These are phyloP conservation scores for Debaryomyces sp. DNA, from an alignment of 1,139 yeast genomes.

Conservation along the genomic window DNA sequence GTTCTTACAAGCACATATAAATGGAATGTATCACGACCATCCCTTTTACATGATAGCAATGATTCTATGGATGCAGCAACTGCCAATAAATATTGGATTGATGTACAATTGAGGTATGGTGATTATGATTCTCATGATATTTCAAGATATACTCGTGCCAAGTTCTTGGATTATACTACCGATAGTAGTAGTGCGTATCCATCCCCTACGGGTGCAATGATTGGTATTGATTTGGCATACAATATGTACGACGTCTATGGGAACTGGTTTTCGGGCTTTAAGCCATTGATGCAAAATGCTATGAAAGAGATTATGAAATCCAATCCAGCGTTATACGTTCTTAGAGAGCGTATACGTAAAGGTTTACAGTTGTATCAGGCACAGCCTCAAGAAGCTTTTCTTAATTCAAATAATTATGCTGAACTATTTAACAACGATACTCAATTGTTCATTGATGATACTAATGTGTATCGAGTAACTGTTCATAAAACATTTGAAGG, in stretches of 20 bases:
- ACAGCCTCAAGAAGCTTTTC: conserved; percentile 89
- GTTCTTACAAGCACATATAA: conserved; percentile 72
- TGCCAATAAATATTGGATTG: conserved; percentile 88
- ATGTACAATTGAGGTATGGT: conserved; percentile 93
- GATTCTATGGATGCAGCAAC: conserved; percentile 54
- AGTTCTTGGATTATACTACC: conserved; percentile 88
- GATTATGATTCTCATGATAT: conserved; percentile 98
- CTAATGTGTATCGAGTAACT: conserved; percentile 91
- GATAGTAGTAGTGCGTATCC: conserved; percentile 89
- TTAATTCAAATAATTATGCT: conserved; percentile 86
- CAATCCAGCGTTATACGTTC: conserved; percentile 89
- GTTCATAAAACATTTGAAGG: conserved; percentile 94
- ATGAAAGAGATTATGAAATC: conserved; percentile 94
- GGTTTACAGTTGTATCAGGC: conserved; percentile 93
- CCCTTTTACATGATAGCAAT: conserved; percentile 66
- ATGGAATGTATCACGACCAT: conserved; percentile 88
- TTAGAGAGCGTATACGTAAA: conserved; percentile 91
- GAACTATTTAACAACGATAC: conserved; percentile 85
- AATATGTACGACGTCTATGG: conserved; percentile 97
- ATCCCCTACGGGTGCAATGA: conserved; percentile 87
- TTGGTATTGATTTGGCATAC: conserved; percentile 92
- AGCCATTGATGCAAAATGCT: conserved; percentile 86
- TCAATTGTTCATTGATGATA: conserved; percentile 87
- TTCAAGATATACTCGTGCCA: conserved; percentile 90
- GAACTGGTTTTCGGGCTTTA: conserved; percentile 95